These are phyloP conservation scores for Cairneyella variabilis DNA, from an alignment of 495 filamentous ascomycete species.

Conservation along the genomic window DNA sequence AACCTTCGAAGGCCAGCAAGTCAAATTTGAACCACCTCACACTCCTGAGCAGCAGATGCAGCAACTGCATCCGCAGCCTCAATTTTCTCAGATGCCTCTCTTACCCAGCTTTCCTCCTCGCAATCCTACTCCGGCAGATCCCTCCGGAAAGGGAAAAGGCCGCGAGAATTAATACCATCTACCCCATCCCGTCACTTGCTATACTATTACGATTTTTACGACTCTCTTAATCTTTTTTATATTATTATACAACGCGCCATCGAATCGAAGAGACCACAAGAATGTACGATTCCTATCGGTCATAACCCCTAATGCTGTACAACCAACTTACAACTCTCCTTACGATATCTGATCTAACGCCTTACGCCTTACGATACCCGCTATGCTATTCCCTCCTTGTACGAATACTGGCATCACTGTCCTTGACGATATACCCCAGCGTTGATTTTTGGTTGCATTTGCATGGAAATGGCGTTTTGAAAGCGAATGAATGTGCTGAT, in stretches of 20 bases:
- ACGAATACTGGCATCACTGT: conserved; percentile 25
- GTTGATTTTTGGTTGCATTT: no score
- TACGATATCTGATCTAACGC: conserved; percentile 14
- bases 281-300: no score
- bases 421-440: conserved; percentile 26
- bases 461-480: conserved; percentile 24
- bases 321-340: conserved; percentile 25
- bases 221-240: conserved; percentile 17
- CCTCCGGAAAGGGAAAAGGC: conserved; percentile 26
- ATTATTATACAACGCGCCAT: no score
- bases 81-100: conserved; percentile 8
- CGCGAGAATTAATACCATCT: conserved; percentile 22
- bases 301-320: no score
- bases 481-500: no score
- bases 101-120: conserved; percentile 25
- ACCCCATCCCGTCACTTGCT: neutral
- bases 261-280: no score
- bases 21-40: conserved; percentile 22
- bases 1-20: conserved; percentile 12
- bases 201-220: conserved; percentile 10
- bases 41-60: conserved; percentile 11
- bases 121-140: conserved; percentile 17
- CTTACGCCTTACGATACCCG: conserved; percentile 24
- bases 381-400: conserved; percentile 26
- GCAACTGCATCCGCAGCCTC: conserved; percentile 6